Evolutionary conservation across 371 early-diverging fungal species (phyloP).

Genomic region (Syncephalis plumigaleata): DNA sequence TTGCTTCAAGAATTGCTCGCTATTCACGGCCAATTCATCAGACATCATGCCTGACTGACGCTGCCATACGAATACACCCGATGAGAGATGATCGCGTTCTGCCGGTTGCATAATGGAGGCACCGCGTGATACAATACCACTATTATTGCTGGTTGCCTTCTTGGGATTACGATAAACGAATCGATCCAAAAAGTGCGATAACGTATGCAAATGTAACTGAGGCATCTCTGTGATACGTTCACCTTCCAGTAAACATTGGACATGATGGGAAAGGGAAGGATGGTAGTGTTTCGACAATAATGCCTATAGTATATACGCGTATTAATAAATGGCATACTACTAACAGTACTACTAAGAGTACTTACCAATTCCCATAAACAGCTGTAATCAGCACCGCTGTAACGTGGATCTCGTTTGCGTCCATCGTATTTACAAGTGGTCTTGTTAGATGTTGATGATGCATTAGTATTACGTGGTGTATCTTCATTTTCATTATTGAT

Average conservation of each 20-base stretch:
- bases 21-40: slow-evolving; percentile 26
- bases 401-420: slow-evolving; percentile 75
- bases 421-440: slow-evolving; percentile 49
- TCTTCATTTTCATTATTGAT: slow-evolving; percentile 3
- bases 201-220: slow-evolving; percentile 80
- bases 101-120: slow-evolving; percentile 42
- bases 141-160: slow-evolving; percentile 19
- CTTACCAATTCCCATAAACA: slow-evolving; percentile 80
- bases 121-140: slow-evolving; percentile 13
- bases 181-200: slow-evolving; percentile 84
- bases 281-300: slow-evolving; percentile 72
- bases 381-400: slow-evolving; percentile 55
- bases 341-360: neutral
- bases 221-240: slow-evolving; percentile 48
- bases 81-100: slow-evolving; percentile 7
- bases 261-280: slow-evolving; percentile 74
- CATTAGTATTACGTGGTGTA: slow-evolving; percentile 7
- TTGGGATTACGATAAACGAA: slow-evolving; percentile 94
- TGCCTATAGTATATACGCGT: too few relatives aligned
- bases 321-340: too few relatives aligned
- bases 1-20: slow-evolving; percentile 35
- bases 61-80: slow-evolving; percentile 14
- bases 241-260: slow-evolving; percentile 46
- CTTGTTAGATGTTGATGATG: too few relatives aligned
- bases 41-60: slow-evolving; percentile 12